These are phyloP conservation scores for Talaromyces sp. DNA, from an alignment of 2,329 filamentous ascomycete species.

Conservation along the genomic window DNA sequence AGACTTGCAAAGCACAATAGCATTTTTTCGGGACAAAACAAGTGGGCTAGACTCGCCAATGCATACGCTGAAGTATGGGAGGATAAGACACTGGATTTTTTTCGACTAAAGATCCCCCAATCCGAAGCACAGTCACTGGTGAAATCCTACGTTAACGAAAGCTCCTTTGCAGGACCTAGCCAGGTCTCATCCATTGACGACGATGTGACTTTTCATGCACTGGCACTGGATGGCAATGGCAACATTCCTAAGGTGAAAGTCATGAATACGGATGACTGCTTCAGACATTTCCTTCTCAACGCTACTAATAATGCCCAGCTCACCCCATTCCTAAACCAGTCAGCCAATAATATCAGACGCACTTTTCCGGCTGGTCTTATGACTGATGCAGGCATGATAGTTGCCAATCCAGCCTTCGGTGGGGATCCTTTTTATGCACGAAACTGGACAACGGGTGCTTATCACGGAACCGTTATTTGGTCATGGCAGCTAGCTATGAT, in stretches of 20 bases:
- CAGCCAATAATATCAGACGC: conserved; percentile 59
- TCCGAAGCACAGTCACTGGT: conserved; percentile 52
- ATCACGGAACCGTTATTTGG: conserved; percentile 68
- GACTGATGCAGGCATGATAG: conserved; percentile 59
- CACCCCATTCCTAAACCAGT: conserved; percentile 59
- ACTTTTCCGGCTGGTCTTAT: conserved; percentile 63
- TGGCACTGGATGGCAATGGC: conserved; percentile 59
- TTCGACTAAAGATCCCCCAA: conserved; percentile 52
- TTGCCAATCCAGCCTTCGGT: conserved; percentile 65
- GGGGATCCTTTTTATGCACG: conserved; percentile 50
- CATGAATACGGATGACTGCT: conserved; percentile 68
- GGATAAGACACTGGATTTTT: conserved; percentile 61
- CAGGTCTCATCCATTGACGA: conserved; percentile 46
- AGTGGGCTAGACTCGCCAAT: conserved; percentile 53
- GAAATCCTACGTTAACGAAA: conserved; percentile 50
- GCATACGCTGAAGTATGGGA: conserved; percentile 65
- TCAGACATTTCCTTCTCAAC: conserved; percentile 65
- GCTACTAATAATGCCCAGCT: conserved; percentile 61
- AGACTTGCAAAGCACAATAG: conserved; percentile 57
- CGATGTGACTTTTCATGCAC: conserved; percentile 57
- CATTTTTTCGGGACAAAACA: conserved; percentile 54
- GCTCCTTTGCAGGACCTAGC: conserved; percentile 51
- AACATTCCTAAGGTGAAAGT: conserved; percentile 56
- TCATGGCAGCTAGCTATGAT: conserved; percentile 68
- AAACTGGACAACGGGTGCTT: conserved; percentile 61